These are phyloP conservation scores for Colletotrichum sublineola DNA, from an alignment of 2,329 filamentous ascomycete genomes.

Conservation along the genomic window DNA sequence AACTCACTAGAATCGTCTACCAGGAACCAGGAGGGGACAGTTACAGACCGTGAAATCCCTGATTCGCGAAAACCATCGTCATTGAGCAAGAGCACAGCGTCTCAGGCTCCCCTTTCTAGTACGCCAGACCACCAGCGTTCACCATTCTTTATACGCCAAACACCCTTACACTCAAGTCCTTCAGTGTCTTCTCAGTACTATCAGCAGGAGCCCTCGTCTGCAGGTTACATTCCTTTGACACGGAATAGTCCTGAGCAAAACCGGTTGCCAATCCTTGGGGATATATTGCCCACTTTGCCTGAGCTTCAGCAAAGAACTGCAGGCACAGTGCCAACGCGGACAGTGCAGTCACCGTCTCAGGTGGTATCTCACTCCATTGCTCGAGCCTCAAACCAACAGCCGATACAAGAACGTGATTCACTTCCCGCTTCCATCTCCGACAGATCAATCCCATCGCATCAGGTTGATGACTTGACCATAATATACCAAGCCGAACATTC, in stretches of 20 bases:
- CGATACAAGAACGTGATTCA: slow-evolving; percentile 17
- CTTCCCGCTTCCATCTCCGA: slow-evolving; percentile 13
- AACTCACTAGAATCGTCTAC: neutral
- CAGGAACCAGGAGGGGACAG: slow-evolving; percentile 1
- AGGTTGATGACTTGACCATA: slow-evolving; percentile 20
- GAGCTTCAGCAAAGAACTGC: neutral
- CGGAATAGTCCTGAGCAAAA: slow-evolving; percentile 7
- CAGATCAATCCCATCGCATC: slow-evolving; percentile 31
- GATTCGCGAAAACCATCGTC: slow-evolving; percentile 40
- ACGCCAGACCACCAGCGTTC: neutral
- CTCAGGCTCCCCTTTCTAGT: slow-evolving; percentile 10
- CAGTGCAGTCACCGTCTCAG: neutral
- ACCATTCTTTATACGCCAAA: slow-evolving; percentile 19
- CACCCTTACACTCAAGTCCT: neutral
- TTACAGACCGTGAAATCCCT: slow-evolving; percentile 25
- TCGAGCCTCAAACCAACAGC: slow-evolving; percentile 13
- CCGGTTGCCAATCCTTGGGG: neutral
- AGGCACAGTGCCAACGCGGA: neutral
- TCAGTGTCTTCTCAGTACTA: neutral
- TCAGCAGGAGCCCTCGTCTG: slow-evolving; percentile 1
- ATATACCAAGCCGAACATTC: slow-evolving; percentile 13
- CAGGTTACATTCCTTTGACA: slow-evolving; percentile 8
- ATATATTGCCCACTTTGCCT: neutral
- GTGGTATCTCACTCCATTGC: slow-evolving; percentile 10
- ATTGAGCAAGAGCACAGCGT: slow-evolving; percentile 28